Evolutionary conservation across 73 alveolate species (phyloP).

Genomic region (Tetrahymena thermophila): DNA sequence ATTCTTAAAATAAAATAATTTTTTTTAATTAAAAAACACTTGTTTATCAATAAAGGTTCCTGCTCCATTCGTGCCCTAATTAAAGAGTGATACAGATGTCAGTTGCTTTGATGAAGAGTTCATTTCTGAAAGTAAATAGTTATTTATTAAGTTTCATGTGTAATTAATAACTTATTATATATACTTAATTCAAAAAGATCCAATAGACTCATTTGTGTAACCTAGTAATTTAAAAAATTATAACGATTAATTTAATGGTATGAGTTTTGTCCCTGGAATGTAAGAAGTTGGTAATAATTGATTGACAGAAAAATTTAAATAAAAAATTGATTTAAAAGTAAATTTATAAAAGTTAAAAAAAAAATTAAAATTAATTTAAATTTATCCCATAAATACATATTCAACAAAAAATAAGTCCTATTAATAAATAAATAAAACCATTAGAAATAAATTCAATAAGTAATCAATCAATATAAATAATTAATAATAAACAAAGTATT

Average conservation of each 20-base stretch:
- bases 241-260: neutral
- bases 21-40: neutral
- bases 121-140: slow-evolving; percentile 20
- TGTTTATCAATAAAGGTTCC: neutral
- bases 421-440: too few species aligned
- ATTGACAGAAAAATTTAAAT: neutral
- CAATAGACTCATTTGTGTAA: neutral
- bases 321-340: neutral
- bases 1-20: neutral
- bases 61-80: slow-evolving; percentile 66
- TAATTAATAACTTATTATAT: neutral
- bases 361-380: too few species aligned
- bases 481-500: neutral
- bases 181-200: neutral
- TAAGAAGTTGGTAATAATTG: neutral
- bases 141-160: too few species aligned
- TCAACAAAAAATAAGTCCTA: neutral
- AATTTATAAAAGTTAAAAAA: too few species aligned
- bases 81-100: slow-evolving; percentile 34
- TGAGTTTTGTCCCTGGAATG: neutral
- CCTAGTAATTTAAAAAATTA: neutral
- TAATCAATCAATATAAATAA: neutral
- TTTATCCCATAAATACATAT: neutral
- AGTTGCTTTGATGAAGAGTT: slow-evolving; percentile 12
- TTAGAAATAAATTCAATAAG: too few species aligned